Conservation (phyloP, 306 rosid genomes). For the Glycine tomentella region DNA sequence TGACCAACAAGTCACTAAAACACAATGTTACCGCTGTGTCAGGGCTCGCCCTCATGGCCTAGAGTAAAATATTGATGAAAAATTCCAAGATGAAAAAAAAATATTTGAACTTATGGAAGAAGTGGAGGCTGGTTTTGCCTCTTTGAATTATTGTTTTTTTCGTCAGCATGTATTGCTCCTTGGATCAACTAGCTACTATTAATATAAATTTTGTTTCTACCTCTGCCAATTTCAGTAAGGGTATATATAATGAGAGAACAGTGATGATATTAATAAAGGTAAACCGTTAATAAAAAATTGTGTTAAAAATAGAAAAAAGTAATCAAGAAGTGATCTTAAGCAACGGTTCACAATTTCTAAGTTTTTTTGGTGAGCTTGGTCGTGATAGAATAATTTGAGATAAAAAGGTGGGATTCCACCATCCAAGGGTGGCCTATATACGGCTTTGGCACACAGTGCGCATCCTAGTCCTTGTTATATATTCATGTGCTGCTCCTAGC, state of each 20-base stretch:
- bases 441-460: conserved; percentile 44
- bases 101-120: not conserved
- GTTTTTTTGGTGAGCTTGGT: conserved; percentile 46
- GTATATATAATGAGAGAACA: conserved; percentile 11
- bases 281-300: conserved; percentile 6
- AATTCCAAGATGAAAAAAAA: conserved; percentile 13
- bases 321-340: conserved; percentile 23
- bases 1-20: no score
- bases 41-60: no score
- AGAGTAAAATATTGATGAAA: conserved; percentile 31
- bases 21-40: no score
- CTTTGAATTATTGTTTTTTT: conserved; percentile 29
- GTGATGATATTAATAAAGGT: conserved; percentile 15
- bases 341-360: conserved; percentile 49
- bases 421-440: conserved; percentile 43
- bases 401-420: conserved; percentile 66
- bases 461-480: conserved; percentile 56
- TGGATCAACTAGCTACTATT: conserved; percentile 37
- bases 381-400: conserved; percentile 58
- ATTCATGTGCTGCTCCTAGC: conserved; percentile 53
- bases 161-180: conserved; percentile 32
- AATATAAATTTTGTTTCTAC: conserved; percentile 22
- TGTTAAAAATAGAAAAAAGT: conserved; percentile 8
- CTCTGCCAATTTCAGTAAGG: conserved; percentile 27
- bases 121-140: not conserved